phyloP scores from a whole-genome alignment of 2,329 filamentous ascomycete species.

The Talaromyces sp. region DNA sequence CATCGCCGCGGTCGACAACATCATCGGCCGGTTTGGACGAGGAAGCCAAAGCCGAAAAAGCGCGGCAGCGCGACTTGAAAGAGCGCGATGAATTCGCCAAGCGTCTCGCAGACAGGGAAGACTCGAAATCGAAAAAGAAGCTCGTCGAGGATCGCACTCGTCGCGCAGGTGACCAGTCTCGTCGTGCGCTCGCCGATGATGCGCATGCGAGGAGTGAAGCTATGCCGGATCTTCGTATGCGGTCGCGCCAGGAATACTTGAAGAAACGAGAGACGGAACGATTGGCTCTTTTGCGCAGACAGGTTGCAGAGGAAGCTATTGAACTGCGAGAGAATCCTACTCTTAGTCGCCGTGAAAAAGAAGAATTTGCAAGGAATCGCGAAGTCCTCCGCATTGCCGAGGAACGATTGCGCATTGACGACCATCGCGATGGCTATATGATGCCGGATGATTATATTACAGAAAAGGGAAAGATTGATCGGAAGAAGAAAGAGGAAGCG shows the following conservation, averaged over 20 bases:
- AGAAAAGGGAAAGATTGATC: constrained; percentile 83
- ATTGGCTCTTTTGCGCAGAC: constrained; percentile 77
- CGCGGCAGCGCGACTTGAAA: constrained; percentile 61
- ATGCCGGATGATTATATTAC: constrained; percentile 95
- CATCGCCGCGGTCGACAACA: constrained; percentile 24
- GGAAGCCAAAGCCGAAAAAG: constrained; percentile 53
- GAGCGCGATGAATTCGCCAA: constrained; percentile 79
- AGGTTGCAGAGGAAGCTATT: constrained; percentile 81
- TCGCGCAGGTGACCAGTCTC: constrained; percentile 54
- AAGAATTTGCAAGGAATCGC: constrained; percentile 82
- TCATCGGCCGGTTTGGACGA: constrained; percentile 54
- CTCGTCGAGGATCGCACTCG: constrained; percentile 57
- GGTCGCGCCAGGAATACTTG: constrained; percentile 86
- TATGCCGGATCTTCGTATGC: constrained; percentile 74
- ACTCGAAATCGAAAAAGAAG: constrained; percentile 66
- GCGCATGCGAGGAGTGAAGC: constrained; percentile 62
- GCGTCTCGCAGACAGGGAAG: constrained; percentile 61
- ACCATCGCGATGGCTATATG: constrained; percentile 84
- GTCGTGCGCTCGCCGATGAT: constrained; percentile 62
- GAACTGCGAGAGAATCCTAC: constrained; percentile 72
- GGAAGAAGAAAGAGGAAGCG: constrained; percentile 80
- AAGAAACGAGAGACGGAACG: constrained; percentile 87
- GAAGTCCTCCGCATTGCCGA: constrained; percentile 78
- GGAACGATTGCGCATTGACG: constrained; percentile 80
- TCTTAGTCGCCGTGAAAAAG: constrained; percentile 73